A percentile compares a stretch with the other conserved stretches of the same genome.
phyloP scores from a whole-genome alignment of 2,329 filamentous ascomycete genomes.

The Esteya vermicola region DNA sequence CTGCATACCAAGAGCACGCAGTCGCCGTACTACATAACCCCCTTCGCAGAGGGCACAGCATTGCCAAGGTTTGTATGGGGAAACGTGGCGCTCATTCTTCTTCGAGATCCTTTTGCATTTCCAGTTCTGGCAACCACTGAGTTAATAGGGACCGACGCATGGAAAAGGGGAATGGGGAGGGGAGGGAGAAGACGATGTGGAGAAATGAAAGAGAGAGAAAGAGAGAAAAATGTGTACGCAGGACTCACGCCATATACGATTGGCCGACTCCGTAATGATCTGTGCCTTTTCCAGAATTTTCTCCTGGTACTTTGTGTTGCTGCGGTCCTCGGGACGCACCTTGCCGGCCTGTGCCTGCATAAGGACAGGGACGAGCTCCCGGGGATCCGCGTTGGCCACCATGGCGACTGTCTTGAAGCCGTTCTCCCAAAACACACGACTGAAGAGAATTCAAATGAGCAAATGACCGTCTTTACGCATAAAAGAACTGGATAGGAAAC shows the following conservation, averaged over 20 bases:
- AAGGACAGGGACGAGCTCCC: slow-evolving; percentile 56
- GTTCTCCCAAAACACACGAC: slow-evolving; percentile 58
- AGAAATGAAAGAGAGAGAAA: not conserved
- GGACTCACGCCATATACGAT: slow-evolving; percentile 50
- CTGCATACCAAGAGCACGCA: too few species aligned
- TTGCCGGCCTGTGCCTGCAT: slow-evolving; percentile 59
- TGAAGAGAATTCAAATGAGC: too few species aligned
- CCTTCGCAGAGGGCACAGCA: too few species aligned
- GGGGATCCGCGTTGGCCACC: slow-evolving; percentile 54
- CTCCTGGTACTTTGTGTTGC: slow-evolving; percentile 45
- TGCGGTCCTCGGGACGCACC: slow-evolving; percentile 36
- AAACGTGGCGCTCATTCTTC: too few species aligned
- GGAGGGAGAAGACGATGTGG: too few species aligned
- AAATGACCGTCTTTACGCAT: too few species aligned
- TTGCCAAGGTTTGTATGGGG: too few species aligned
- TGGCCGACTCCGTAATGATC: slow-evolving; percentile 54
- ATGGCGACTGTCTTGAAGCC: slow-evolving; percentile 55
- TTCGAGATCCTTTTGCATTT: slow-evolving; percentile 11
- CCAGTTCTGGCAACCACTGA: slow-evolving; percentile 8
- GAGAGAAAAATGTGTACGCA: too few species aligned
- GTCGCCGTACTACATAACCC: slow-evolving; percentile 20
- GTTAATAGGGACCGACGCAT: too few species aligned
- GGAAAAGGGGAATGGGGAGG: too few species aligned
- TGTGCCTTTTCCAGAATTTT: slow-evolving; percentile 47
- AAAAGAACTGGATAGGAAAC: slow-evolving; percentile 7